phyloP scores from a whole-genome alignment of 1,139 yeast species.

The Lodderomyces beijingensis region DNA sequence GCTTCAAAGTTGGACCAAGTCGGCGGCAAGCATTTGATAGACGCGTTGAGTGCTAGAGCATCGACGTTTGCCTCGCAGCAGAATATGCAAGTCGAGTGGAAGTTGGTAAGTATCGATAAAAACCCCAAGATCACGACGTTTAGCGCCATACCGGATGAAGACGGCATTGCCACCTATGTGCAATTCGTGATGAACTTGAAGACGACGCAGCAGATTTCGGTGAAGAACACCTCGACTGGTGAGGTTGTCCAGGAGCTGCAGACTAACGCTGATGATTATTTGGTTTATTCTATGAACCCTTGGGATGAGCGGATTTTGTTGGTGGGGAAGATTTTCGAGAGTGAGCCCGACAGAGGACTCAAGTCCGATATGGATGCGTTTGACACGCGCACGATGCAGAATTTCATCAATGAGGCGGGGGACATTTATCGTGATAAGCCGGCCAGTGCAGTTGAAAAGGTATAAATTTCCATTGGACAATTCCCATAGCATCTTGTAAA shows the following conservation, averaged over 20 bases:
- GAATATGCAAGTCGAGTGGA: conserved; percentile 66
- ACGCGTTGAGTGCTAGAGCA: conserved; percentile 27
- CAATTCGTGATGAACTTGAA: conserved; percentile 76
- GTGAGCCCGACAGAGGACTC: conserved; percentile 39
- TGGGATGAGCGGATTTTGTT: conserved; percentile 59
- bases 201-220: conserved; percentile 60
- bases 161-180: conserved; percentile 62
- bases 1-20: conserved; percentile 27
- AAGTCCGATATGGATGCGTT: conserved; percentile 27
- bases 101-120: conserved; percentile 60
- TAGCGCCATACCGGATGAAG: conserved; percentile 56
- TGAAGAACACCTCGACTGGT: conserved; percentile 24
- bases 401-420: conserved; percentile 23
- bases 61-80: conserved; percentile 47
- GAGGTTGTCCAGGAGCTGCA: conserved; percentile 35
- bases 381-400: conserved; percentile 22
- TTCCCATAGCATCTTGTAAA: conserved; percentile 3
- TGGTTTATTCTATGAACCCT: conserved; percentile 75
- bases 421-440: conserved; percentile 32
- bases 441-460: conserved; percentile 3
- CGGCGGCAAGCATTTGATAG: conserved; percentile 32
- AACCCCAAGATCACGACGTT: conserved; percentile 71
- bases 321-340: conserved; percentile 81
- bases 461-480: too few relatives aligned
- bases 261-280: conserved; percentile 64